Evolutionary conservation across 306 rosid species (phyloP).

Genomic region (Vigna trinervia): DNA sequence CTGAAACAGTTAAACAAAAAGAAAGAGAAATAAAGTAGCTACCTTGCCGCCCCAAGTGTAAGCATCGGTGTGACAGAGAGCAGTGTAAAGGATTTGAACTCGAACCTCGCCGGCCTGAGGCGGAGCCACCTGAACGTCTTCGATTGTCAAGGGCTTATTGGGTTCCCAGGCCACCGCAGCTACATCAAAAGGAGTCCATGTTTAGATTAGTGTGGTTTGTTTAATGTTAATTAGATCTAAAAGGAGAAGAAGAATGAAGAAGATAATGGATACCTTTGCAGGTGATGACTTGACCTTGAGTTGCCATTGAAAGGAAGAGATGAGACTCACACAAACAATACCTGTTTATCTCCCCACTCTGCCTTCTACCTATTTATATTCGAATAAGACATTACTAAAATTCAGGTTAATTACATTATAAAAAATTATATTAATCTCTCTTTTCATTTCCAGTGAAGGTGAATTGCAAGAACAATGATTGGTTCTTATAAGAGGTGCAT

Average conservation of each 20-base stretch:
- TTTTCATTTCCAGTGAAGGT: too few relatives aligned
- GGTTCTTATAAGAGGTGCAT: too few relatives aligned
- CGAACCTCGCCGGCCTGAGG: conserved; percentile 96
- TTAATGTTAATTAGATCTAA: background rate
- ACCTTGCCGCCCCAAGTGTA: conserved; percentile 97
- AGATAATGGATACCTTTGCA: conserved; percentile 77
- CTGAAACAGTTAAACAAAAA: background rate
- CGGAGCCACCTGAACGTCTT: conserved; percentile 94
- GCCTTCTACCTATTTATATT: background rate
- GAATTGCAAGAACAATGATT: too few relatives aligned
- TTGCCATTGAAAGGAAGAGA: conserved; percentile 61
- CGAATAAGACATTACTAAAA: too few relatives aligned
- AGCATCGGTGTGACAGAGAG: conserved; percentile 98
- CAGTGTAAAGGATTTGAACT: conserved; percentile 77
- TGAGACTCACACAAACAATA: background rate
- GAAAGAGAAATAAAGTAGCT: background rate
- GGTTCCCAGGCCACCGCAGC: conserved; percentile 99
- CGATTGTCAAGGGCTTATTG: conserved; percentile 84
- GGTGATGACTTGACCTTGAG: conserved; percentile 90
- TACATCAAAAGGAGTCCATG: conserved; percentile 13
- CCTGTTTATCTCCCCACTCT: background rate
- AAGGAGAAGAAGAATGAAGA: background rate
- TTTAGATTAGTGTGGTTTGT: conserved; percentile 9
- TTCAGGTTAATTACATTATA: too few relatives aligned
- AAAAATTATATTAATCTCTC: too few relatives aligned